Evolutionary conservation across 352 stramenopile species (phyloP).

Genomic region (Pythium dissimile): DNA sequence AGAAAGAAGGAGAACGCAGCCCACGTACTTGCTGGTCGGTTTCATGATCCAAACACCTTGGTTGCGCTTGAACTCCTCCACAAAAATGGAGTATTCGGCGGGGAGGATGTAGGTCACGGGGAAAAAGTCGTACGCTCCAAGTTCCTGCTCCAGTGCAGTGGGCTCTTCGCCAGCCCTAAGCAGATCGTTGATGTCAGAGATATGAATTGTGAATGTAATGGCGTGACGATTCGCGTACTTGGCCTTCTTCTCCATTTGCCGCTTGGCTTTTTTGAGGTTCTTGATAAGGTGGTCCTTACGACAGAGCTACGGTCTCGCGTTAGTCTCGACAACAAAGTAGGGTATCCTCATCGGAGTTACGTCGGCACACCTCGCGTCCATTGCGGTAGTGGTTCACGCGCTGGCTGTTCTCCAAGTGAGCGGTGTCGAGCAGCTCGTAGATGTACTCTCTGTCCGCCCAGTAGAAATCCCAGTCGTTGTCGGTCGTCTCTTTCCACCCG

Average conservation of each 20-base stretch:
- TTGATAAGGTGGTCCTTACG: slow-evolving; percentile 95
- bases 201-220: background rate
- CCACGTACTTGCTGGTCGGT: slow-evolving; percentile 86
- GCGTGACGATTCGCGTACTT: slow-evolving; percentile 51
- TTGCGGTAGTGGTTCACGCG: slow-evolving; percentile 92
- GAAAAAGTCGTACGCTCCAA: slow-evolving; percentile 88
- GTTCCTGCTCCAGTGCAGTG: slow-evolving; percentile 13
- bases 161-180: slow-evolving; percentile 44
- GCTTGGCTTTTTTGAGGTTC: slow-evolving; percentile 90
- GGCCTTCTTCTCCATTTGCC: slow-evolving; percentile 77
- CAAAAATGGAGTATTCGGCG: slow-evolving; percentile 92
- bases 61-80: slow-evolving; percentile 92
- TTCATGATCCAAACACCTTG: slow-evolving; percentile 97
- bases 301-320: slow-evolving; percentile 56
- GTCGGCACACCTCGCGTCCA: slow-evolving; percentile 52
- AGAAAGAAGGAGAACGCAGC: background rate
- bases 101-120: slow-evolving; percentile 93
- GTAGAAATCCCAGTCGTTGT: slow-evolving; percentile 89
- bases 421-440: slow-evolving; percentile 88
- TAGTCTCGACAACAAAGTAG: background rate
- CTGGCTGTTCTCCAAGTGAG: slow-evolving; percentile 78
- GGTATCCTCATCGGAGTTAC: background rate
- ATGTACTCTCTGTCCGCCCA: slow-evolving; percentile 90
- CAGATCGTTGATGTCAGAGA: background rate
- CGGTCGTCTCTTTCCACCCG: slow-evolving; percentile 88